Percentiles rank a stretch among this genome's conserved stretches.
Conservation (phyloP, 208 protist genomes). For the Leptomonas seymouri region DNA sequence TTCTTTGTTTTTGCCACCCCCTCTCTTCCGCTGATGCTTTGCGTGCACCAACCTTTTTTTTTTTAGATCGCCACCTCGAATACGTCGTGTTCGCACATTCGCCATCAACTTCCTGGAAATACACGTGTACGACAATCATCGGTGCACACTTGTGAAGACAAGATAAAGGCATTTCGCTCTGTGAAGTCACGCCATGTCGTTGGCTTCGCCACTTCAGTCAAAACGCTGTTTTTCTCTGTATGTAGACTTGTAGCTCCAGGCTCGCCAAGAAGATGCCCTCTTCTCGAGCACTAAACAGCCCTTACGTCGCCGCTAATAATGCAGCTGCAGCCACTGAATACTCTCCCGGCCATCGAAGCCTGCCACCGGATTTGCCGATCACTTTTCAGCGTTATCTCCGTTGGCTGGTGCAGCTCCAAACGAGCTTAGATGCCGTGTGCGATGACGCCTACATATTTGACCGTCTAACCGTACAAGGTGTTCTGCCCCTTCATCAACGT, state of each 20-base stretch:
- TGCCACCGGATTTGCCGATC: conserved; percentile 13
- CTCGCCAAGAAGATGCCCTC: neutral
- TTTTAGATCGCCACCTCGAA: neutral
- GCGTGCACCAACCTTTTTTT: neutral
- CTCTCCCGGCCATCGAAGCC: neutral
- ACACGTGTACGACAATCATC: too few relatives aligned
- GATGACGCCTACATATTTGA: conserved; percentile 37
- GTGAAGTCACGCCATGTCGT: too few relatives aligned
- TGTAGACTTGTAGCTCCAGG: too few relatives aligned
- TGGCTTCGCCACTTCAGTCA: neutral
- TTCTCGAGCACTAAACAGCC: neutral
- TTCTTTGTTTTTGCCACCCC: neutral
- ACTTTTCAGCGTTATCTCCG: conserved; percentile 16
- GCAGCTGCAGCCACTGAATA: neutral
- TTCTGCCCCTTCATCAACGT: conserved; percentile 27
- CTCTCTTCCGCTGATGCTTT: neutral
- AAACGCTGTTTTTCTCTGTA: neutral
- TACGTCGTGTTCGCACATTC: too few relatives aligned
- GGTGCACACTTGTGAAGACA: too few relatives aligned
- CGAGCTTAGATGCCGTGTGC: conserved; percentile 22
- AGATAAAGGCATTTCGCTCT: too few relatives aligned
- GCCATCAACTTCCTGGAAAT: neutral
- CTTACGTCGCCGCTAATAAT: neutral
- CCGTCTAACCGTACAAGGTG: conserved; percentile 22
- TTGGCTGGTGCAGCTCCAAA: conserved; percentile 29